Base-by-base conservation (phyloP, 331 rosid species). In the Spiraea crenata region DNA sequence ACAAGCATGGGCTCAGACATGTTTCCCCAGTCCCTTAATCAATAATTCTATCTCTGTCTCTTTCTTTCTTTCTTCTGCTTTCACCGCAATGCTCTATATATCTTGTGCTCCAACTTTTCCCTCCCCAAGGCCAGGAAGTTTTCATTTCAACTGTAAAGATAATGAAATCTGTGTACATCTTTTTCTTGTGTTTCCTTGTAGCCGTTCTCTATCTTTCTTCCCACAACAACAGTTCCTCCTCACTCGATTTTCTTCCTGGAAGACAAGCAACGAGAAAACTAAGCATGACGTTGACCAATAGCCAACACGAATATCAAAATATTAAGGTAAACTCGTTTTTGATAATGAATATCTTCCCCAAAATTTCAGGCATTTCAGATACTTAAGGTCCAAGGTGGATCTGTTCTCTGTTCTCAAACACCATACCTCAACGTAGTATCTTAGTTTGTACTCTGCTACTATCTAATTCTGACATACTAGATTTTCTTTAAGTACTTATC, bases 1-100 rank as follows among this genome's bases (percentile, higher is more conserved):
- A 86, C 49, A 83, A 87, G 87, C 90, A 82, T 70, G 80, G 83
- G 85, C 79, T 76, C 74, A 80, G 76, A 78, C 90, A 83, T 80
- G 86, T 83, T 80, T 82, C 74, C 84, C 79, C 83, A 55, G 60
- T 80, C 84, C 80, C 86, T 76, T 71, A 56, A 84, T 76, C 90
- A 89, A 92, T 89, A 85, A 92, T 89, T 85, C 85, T 51, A 15
- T 38, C 47, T 9, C 65, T 17, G 34, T 39, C 66, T 61, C 31
- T 61, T 34, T 38, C 65, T 60, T 46, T 48, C 82, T 71, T 73
- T 57, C 74, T 60, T 63, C 38, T 20, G 20, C 75, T 70, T 15
- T 39, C 56, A 46, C 67, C 63, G 73, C 65, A 63, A 57, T 62
- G 73, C 48, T 74, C 83, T 82, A 79, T 89, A 87, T 81, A 82